phyloP scores from a whole-genome alignment of 164 flowering plant species.

The Warburgia ugandensis region DNA sequence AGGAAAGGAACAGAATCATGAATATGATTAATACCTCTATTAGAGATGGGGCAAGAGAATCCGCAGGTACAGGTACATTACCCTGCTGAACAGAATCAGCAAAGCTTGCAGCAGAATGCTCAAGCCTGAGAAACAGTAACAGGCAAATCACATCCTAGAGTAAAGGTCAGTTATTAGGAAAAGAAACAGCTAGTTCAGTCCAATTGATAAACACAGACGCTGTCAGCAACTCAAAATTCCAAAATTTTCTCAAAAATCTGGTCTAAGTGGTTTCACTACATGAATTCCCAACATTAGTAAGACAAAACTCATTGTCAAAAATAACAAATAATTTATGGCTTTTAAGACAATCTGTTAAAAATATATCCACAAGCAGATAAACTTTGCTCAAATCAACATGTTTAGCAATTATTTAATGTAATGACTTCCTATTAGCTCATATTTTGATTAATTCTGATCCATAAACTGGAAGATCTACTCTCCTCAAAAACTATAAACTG shows the following conservation, averaged over 20 bases:
- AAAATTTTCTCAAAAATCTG: neutral
- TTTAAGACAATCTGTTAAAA: too few relatives aligned
- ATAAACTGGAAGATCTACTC: too few relatives aligned
- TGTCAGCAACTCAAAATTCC: neutral
- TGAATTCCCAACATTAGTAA: neutral
- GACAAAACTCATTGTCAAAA: too few relatives aligned
- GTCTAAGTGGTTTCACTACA: neutral
- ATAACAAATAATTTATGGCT: too few relatives aligned
- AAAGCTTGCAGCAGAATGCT: conserved; percentile 64
- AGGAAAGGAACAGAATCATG: neutral
- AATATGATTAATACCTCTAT: conserved; percentile 48
- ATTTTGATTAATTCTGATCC: too few relatives aligned
- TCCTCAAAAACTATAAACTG: too few relatives aligned
- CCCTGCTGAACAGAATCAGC: conserved; percentile 71
- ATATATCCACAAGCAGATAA: too few relatives aligned
- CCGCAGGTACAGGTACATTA: conserved; percentile 44
- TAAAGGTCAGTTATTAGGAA: too few relatives aligned
- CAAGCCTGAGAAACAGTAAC: conserved; percentile 46
- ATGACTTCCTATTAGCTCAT: too few relatives aligned
- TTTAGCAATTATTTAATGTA: too few relatives aligned
- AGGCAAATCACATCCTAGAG: too few relatives aligned
- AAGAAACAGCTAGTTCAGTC: neutral
- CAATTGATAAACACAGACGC: neutral
- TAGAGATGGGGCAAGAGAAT: conserved; percentile 71
- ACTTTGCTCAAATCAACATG: too few relatives aligned